A percentile compares a stretch with the other conserved stretches of the same genome.
Conservation (phyloP, 2,329 filamentous ascomycete species). For the Phyllosticta citriasiana region DNA sequence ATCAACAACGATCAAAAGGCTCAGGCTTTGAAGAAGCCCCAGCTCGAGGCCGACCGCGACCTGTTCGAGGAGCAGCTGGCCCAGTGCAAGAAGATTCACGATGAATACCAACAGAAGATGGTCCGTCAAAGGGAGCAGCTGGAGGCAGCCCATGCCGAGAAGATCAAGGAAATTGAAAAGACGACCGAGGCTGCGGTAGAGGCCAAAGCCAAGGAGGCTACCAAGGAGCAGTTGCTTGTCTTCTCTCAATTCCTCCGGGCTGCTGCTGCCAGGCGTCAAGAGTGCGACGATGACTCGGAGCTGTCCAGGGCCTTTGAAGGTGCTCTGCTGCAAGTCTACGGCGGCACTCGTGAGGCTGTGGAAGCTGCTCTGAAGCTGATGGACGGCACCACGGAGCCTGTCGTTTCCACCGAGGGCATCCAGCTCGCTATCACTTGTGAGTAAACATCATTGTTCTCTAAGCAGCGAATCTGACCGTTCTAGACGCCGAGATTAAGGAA, state of each 20-base stretch:
- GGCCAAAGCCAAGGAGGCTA: conserved; percentile 36
- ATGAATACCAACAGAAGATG: conserved; percentile 56
- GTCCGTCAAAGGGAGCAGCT: conserved; percentile 48
- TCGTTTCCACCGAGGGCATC: conserved; percentile 55
- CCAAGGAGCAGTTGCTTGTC: conserved; percentile 55
- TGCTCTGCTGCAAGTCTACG: conserved; percentile 67
- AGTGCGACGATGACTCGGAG: conserved; percentile 60
- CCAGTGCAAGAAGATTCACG: conserved; percentile 66
- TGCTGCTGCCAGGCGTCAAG: conserved; percentile 63
- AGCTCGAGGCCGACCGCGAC: conserved; percentile 55
- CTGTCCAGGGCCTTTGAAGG: conserved; percentile 77
- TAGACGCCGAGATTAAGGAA: conserved; percentile 52
- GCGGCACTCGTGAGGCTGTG: conserved; percentile 65
- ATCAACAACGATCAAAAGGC: conserved; percentile 76
- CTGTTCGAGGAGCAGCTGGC: conserved; percentile 64
- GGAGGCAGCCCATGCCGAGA: conserved; percentile 44
- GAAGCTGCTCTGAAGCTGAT: conserved; percentile 68
- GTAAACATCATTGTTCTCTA: conserved; percentile 23
- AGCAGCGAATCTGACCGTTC: conserved; percentile 9
- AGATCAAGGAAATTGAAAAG: conserved; percentile 46
- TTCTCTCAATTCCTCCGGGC: conserved; percentile 73
- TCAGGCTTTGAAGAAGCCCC: conserved; percentile 66
- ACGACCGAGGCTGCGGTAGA: conserved; percentile 45
- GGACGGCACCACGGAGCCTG: conserved; percentile 57
- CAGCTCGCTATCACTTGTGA: conserved; percentile 62